These are phyloP conservation scores for Blastomyces percursus DNA, from an alignment of 2,329 filamentous ascomycete genomes.

Conservation along the genomic window DNA sequence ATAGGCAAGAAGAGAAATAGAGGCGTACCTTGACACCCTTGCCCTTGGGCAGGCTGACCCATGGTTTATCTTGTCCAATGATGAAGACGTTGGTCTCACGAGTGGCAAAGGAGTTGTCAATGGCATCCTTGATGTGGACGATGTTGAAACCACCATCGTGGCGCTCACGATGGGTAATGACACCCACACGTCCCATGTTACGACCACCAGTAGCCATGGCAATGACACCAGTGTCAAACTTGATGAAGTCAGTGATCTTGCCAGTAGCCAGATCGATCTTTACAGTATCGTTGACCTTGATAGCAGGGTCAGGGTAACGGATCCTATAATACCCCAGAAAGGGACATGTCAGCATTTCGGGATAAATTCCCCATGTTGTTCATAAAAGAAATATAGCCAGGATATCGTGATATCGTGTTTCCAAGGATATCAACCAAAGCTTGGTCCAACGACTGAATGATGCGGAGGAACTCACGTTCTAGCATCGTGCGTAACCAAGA, in stretches of 20 bases:
- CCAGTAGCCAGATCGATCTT: constrained; percentile 96
- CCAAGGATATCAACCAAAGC: constrained; percentile 61
- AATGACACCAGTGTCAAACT: constrained; percentile 96
- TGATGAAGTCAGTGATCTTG: constrained; percentile 97
- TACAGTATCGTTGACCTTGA: constrained; percentile 99
- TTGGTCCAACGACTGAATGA: constrained; percentile 99
- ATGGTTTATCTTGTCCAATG: constrained; percentile 97
- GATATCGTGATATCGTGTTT: constrained; percentile 25
- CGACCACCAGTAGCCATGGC: constrained; percentile 99
- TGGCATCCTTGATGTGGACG: constrained; percentile 98
- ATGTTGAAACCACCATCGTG: constrained; percentile 99
- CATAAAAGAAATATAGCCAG: background rate
- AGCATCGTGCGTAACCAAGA: constrained; percentile 99
- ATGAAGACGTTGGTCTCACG: constrained; percentile 99
- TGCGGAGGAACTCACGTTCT: constrained; percentile 98
- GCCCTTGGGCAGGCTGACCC: constrained; percentile 99
- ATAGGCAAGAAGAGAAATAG: background rate
- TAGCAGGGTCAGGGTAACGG: constrained; percentile 94
- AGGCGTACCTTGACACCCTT: constrained; percentile 83
- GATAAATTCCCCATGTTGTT: constrained; percentile 1
- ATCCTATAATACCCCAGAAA: constrained; percentile 57
- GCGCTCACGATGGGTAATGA: constrained; percentile 99
- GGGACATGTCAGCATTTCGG: constrained; percentile 27
- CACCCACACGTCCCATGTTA: constrained; percentile 99
- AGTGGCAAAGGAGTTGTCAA: constrained; percentile 99